Conservation (phyloP, 208 protist genomes). For the Leishmania guyanensis region DNA sequence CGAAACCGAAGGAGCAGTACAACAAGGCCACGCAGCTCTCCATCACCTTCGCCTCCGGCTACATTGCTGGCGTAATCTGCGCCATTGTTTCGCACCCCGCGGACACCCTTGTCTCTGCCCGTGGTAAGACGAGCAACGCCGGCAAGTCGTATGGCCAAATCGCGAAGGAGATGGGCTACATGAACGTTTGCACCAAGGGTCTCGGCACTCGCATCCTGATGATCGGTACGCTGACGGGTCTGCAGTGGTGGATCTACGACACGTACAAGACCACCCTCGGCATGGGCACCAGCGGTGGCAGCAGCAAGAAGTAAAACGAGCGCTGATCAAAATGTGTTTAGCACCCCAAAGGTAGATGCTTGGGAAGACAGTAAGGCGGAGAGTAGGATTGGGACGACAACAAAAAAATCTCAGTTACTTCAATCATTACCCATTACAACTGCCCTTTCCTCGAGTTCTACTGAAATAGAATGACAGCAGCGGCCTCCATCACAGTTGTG, state of each 20-base stretch:
- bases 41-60: slow-evolving; percentile 94
- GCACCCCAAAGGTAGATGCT: too few relatives aligned
- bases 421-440: too few relatives aligned
- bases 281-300: slow-evolving; percentile 58
- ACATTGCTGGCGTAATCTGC: slow-evolving; percentile 94
- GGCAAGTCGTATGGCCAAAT: slow-evolving; percentile 82
- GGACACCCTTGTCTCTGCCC: slow-evolving; percentile 93
- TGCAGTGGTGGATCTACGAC: slow-evolving; percentile 96
- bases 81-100: slow-evolving; percentile 97
- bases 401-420: too few relatives aligned
- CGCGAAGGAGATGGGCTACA: slow-evolving; percentile 84
- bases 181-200: slow-evolving; percentile 87
- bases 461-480: too few relatives aligned
- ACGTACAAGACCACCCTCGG: slow-evolving; percentile 66
- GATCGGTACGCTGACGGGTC: slow-evolving; percentile 96
- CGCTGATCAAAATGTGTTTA: neutral
- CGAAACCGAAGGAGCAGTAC: slow-evolving; percentile 83
- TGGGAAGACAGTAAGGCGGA: too few relatives aligned
- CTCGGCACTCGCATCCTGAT: slow-evolving; percentile 95
- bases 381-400: too few relatives aligned
- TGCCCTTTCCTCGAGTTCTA: too few relatives aligned
- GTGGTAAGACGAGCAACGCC: slow-evolving; percentile 87
- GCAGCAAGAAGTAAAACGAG: slow-evolving; percentile 21
- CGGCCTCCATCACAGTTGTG: too few relatives aligned
- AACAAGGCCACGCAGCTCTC: slow-evolving; percentile 86